Evolutionary conservation across 176 grass and related monocot species (phyloP).

Genomic region (Saccharum spontaneum): DNA sequence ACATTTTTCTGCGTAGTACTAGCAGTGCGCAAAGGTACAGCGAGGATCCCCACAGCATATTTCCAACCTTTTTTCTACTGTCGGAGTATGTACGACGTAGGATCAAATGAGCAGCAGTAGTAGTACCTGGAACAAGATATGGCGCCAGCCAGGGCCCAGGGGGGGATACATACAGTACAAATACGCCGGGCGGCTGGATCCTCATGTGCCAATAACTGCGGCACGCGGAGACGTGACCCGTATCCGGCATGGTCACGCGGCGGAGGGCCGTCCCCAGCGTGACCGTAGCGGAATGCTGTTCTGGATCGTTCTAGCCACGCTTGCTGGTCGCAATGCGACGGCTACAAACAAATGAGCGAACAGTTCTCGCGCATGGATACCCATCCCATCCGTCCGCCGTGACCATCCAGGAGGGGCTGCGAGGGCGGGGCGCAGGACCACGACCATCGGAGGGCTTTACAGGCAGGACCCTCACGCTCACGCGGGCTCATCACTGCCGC

Average conservation of each 20-base stretch:
- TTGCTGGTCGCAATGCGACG: background rate
- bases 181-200: background rate
- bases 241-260: background rate
- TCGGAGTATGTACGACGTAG: background rate
- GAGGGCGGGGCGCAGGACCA: background rate
- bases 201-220: constrained; percentile 21
- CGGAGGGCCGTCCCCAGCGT: too few species aligned
- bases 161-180: background rate
- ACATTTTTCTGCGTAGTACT: background rate
- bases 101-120: background rate
- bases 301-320: background rate
- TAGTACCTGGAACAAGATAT: background rate
- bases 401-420: background rate
- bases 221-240: background rate
- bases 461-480: constrained; percentile 19
- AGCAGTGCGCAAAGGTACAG: background rate
- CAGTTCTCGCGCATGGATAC: too few species aligned
- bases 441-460: constrained; percentile 32
- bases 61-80: too few species aligned
- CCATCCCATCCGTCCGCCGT: background rate
- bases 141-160: background rate
- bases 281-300: too few species aligned
- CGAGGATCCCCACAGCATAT: background rate
- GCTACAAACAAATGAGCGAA: background rate
- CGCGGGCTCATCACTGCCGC: constrained; percentile 30